Percentiles rank a stretch among this genome's conserved stretches.
Evolutionary conservation across 352 stramenopile genomes (phyloP).

Genomic region (Phytophthora cajani): DNA sequence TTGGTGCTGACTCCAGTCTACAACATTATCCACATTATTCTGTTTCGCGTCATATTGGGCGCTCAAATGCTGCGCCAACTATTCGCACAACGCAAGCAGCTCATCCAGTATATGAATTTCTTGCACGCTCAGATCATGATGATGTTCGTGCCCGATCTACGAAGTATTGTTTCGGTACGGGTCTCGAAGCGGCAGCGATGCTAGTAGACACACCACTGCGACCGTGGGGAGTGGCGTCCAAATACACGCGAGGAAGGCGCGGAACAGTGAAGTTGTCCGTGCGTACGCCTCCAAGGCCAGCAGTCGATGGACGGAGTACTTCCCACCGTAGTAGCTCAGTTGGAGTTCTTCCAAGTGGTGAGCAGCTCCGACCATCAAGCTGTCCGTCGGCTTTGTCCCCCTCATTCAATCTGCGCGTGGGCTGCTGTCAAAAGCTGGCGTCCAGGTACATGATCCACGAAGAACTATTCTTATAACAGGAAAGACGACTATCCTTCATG

Average conservation of each 20-base stretch:
- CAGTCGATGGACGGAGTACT: conserved; percentile 34
- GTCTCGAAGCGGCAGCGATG: conserved; percentile 25
- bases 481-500: no score
- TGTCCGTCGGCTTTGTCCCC: background rate
- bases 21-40: background rate
- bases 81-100: background rate
- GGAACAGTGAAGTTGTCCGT: conserved; percentile 1
- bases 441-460: no score
- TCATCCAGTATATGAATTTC: background rate
- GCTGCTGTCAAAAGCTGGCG: no score
- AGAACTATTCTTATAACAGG: no score
- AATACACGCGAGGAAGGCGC: conserved; percentile 5
- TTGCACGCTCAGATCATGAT: background rate
- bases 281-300: conserved; percentile 24
- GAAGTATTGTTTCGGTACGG: background rate
- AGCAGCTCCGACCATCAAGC: background rate
- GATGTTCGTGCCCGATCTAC: conserved; percentile 17
- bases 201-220: conserved; percentile 15
- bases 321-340: conserved; percentile 28
- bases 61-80: background rate
- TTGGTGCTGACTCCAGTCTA: background rate
- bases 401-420: background rate
- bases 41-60: background rate
- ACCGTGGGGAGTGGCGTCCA: conserved; percentile 18
- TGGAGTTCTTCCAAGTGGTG: conserved; percentile 18